These are phyloP conservation scores for Scheffersomyces stambukii DNA, from an alignment of 1,139 yeast genomes.

Conservation along the genomic window DNA sequence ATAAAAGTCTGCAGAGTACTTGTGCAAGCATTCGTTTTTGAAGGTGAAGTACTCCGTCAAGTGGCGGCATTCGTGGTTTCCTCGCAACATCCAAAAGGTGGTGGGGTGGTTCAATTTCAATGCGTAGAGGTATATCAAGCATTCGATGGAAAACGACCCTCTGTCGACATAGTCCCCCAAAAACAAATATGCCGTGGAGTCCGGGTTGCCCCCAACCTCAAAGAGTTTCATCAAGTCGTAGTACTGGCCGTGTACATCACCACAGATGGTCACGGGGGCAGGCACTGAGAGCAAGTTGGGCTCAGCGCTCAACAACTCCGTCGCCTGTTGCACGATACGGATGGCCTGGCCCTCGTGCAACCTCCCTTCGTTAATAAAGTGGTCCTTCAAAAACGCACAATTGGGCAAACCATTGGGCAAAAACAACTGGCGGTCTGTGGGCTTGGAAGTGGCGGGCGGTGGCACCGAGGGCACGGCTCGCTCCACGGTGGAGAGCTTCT, in stretches of 20 bases:
- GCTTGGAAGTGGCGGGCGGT: conserved; percentile 66
- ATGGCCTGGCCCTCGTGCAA: conserved; percentile 69
- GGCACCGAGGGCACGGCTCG: conserved; percentile 62
- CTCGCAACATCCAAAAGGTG: conserved; percentile 80
- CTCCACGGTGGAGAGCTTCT: conserved; percentile 57
- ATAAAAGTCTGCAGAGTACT: conserved; percentile 66
- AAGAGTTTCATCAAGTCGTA: conserved; percentile 86
- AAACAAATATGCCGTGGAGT: conserved; percentile 70
- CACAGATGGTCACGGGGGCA: conserved; percentile 95
- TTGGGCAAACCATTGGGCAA: conserved; percentile 64
- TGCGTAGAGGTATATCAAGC: conserved; percentile 75
- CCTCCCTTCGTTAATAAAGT: conserved; percentile 79
- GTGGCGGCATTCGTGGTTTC: conserved; percentile 95
- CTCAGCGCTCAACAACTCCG: conserved; percentile 61
- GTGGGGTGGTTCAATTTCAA: conserved; percentile 75
- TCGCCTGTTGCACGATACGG: conserved; percentile 64
- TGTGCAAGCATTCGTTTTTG: conserved; percentile 85
- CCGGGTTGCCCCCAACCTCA: conserved; percentile 93
- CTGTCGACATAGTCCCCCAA: conserved; percentile 96
- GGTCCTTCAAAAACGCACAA: conserved; percentile 65
- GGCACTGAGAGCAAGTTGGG: conserved; percentile 79
- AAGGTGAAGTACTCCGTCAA: conserved; percentile 92
- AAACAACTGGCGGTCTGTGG: conserved; percentile 68
- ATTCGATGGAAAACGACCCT: conserved; percentile 89
- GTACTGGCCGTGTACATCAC: conserved; percentile 95